Evolutionary conservation across 495 filamentous ascomycete genomes (phyloP).

Genomic region (Xylaria cubensis): DNA sequence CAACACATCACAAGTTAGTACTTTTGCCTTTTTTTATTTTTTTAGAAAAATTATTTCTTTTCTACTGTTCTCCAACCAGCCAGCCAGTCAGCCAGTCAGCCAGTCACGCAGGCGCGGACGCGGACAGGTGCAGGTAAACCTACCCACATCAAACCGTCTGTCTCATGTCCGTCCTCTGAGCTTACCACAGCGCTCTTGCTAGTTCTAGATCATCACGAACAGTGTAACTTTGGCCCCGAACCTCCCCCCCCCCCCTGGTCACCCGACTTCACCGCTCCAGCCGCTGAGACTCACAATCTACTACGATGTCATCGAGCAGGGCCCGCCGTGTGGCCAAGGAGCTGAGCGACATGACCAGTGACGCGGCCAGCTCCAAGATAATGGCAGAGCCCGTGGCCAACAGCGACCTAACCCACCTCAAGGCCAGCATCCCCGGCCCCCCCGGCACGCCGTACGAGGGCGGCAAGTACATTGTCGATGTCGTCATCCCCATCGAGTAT

Average conservation of each 20-base stretch:
- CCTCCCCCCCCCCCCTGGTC: not conserved
- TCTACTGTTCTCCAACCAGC: not conserved
- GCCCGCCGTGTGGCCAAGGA: slow-evolving; percentile 90
- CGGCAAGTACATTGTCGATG: slow-evolving; percentile 81
- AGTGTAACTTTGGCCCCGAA: not conserved
- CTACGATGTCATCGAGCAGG: slow-evolving; percentile 60
- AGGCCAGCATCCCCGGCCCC: slow-evolving; percentile 83
- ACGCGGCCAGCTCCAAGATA: slow-evolving; percentile 71
- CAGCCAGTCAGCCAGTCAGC: not conserved
- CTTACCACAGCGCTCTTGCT: not conserved
- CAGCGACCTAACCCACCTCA: slow-evolving; percentile 82
- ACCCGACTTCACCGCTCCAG: not conserved
- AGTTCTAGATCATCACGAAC: not conserved
- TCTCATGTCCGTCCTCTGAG: not conserved
- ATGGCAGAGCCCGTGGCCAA: slow-evolving; percentile 67
- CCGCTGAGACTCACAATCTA: not conserved
- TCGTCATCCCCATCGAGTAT: slow-evolving; percentile 86
- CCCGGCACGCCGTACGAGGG: slow-evolving; percentile 95
- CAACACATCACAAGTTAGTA: not conserved
- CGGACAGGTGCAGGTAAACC: not conserved
- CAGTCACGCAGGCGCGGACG: not conserved
- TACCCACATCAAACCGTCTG: not conserved
- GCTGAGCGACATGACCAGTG: slow-evolving; percentile 81
- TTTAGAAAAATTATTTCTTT: not conserved
- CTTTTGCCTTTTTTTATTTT: not conserved